A percentile compares a stretch with the other conserved stretches of the same genome.
These are phyloP conservation scores for Sugiyamaella mastotermitis DNA, from an alignment of 805 yeast species.

Conservation along the genomic window DNA sequence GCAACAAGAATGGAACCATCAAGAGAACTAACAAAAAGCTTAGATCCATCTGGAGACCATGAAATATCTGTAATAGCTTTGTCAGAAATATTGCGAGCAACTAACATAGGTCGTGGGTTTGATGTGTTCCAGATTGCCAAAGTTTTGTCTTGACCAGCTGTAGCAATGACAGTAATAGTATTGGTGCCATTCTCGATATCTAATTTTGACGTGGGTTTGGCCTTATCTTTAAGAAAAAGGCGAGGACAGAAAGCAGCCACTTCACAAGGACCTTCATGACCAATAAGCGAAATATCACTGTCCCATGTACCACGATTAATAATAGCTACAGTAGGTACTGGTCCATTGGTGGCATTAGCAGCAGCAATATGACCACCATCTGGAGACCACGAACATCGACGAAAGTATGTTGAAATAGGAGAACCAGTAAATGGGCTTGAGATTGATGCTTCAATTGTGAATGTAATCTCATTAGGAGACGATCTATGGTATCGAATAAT, in stretches of 20 bases:
- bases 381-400: slow-evolving; percentile 68
- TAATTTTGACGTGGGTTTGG: slow-evolving; percentile 5
- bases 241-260: slow-evolving; percentile 51
- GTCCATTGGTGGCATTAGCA: slow-evolving; percentile 65
- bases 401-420: slow-evolving; percentile 85
- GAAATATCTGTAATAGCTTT: slow-evolving; percentile 83
- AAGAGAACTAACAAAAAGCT: slow-evolving; percentile 68
- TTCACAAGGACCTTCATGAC: slow-evolving; percentile 66
- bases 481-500: slow-evolving; percentile 79
- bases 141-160: slow-evolving; percentile 92
- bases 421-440: slow-evolving; percentile 81
- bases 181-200: slow-evolving; percentile 32
- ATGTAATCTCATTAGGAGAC: slow-evolving; percentile 62
- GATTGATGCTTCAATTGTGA: slow-evolving; percentile 79
- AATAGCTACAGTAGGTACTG: slow-evolving; percentile 54
- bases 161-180: slow-evolving; percentile 70
- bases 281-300: slow-evolving; percentile 54
- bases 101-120: slow-evolving; percentile 68
- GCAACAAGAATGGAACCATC: slow-evolving; percentile 78
- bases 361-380: slow-evolving; percentile 68
- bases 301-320: slow-evolving; percentile 64
- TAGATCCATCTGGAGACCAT: slow-evolving; percentile 80
- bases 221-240: slow-evolving; percentile 22
- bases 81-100: slow-evolving; percentile 66
- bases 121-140: slow-evolving; percentile 84